Percentiles rank a stretch among this genome's conserved stretches.
These are phyloP conservation scores for Litchi chinensis DNA, from an alignment of 345 rosid species.

Conservation along the genomic window DNA sequence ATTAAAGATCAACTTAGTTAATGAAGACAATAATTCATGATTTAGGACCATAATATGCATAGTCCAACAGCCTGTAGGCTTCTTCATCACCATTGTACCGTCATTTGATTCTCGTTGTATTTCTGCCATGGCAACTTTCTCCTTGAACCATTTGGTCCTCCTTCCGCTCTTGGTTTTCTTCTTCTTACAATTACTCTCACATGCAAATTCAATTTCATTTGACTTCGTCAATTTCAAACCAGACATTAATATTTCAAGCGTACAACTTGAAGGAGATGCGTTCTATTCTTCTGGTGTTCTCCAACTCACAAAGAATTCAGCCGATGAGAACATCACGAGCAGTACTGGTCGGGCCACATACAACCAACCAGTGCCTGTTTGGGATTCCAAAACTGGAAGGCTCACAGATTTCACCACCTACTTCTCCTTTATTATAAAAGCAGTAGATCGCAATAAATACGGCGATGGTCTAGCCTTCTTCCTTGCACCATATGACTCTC, in stretches of 20 bases:
- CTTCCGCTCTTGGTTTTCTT: neutral
- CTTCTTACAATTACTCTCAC: constrained; percentile 17
- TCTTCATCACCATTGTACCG: neutral
- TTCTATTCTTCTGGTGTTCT: constrained; percentile 25
- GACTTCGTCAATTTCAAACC: constrained; percentile 41
- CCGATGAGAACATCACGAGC: constrained; percentile 20
- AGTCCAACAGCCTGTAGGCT: neutral
- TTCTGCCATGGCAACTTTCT: constrained; percentile 13
- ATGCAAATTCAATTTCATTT: constrained; percentile 39
- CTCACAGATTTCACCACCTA: constrained; percentile 55
- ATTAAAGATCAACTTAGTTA: neutral
- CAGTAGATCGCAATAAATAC: neutral
- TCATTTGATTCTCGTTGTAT: constrained; percentile 6
- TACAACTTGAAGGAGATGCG: constrained; percentile 47
- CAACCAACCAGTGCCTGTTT: constrained; percentile 37
- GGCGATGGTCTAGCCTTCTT: constrained; percentile 62
- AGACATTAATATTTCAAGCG: constrained; percentile 12
- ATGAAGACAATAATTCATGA: neutral
- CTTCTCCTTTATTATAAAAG: constrained; percentile 40
- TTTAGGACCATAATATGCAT: neutral
- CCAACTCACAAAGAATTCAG: constrained; percentile 46
- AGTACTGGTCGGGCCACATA: constrained; percentile 56
- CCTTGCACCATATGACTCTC: constrained; percentile 44
- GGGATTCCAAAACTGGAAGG: constrained; percentile 43
- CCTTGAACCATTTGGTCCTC: neutral